Base-by-base conservation (phyloP, 106 monocot genomes). In the Dioscorea dumetorum region DNA sequence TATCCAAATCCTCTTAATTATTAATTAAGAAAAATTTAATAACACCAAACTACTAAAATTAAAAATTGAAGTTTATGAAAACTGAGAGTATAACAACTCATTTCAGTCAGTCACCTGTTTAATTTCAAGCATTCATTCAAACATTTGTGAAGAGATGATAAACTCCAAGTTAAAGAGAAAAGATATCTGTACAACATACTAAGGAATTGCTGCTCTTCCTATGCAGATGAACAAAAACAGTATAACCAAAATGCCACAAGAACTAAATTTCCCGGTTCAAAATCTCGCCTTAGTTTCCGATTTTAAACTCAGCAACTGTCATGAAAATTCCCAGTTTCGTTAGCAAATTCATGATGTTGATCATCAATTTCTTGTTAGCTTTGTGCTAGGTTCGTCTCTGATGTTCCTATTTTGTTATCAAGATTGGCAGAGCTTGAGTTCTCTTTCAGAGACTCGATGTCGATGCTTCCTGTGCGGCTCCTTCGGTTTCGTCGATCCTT, bases 381-480 rank as follows among this genome's bases (percentile, higher is more conserved):
- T 58, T 28, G 65, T 64, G 57, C 57, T 56, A 65, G 54, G 49
- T 19, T 59, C 61, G 64, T 59, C n/a, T 49, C 70, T 17, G 57
- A 74, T 57, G 48, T 20, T 12, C 22, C 81, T 48, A 19, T 62
- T 34, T 68, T 75, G 57, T 69, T 75, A 52, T 71, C 75, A 7
- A 72, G 24, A 60, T 81, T 78, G 17, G 24, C 61, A 16, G 79
- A 70, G 24, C n/a, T 60, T 5, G 48, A 10, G 32, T 11, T 49
- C 10, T 70, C 70, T 59, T 66, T 53, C n/a, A 66, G 35, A 12
- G 62, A 22, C 34, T 76, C 76, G 48, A 69, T 70, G 41, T 77
- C 77, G 48, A 50, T 49, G 51, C 63, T 79, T 53, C 52, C 73
- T 14, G 62, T 20, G 12, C 58, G 73, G 32, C 68, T 68, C 33